Base-by-base conservation (phyloP, 208 protist species). In the Zelonia costaricensis region DNA sequence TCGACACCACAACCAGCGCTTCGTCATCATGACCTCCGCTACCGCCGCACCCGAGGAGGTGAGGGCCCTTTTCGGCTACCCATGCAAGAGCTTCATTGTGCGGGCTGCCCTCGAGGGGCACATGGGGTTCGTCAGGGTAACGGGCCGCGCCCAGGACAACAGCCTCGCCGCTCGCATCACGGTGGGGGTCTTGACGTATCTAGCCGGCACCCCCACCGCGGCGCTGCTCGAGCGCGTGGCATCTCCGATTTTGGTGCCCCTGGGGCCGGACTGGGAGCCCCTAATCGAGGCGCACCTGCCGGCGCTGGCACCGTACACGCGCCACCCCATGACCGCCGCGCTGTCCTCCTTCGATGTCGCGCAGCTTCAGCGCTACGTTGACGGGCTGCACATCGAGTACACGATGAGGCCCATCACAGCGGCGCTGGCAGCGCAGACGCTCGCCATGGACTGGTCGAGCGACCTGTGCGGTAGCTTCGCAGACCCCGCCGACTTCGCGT, bases 1-100 rank as follows among this genome's bases (percentile, higher is more conserved):
- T n/a, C n/a, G n/a, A n/a, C n/a, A n/a, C n/a, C n/a, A n/a, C n/a
- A n/a, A n/a, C n/a, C n/a, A n/a, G n/a, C n/a, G n/a, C 49, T 2
- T 36, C 31, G 22, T 47, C 28, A 4, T 15, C 10, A 16, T 36
- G 15, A 16, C 39, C 0, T 10, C 25, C 13, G 15, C 10, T 3
- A 27, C n/a, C 20, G 38, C 28, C 1, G 38, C 28, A 3, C 28
- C 35, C 1, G 47, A 35, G 8, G 38, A 53, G 38, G 59, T 48
- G 23, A 56, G 48, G 59, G 38, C 46, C 28, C 38, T 56, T 1
- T 56, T 64, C 43, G 36, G 36, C 18, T 56, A 55, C n/a, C 47
- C 35, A 18, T n/a, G 47, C 38, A 33, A 48, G 38, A 48, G 59
- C 28, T 55, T 56, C 47, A 56, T 64, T 49, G 49, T 23, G 5